Base-by-base conservation (phyloP, 345 rosid species). In the Gossypium rotundifolium region DNA sequence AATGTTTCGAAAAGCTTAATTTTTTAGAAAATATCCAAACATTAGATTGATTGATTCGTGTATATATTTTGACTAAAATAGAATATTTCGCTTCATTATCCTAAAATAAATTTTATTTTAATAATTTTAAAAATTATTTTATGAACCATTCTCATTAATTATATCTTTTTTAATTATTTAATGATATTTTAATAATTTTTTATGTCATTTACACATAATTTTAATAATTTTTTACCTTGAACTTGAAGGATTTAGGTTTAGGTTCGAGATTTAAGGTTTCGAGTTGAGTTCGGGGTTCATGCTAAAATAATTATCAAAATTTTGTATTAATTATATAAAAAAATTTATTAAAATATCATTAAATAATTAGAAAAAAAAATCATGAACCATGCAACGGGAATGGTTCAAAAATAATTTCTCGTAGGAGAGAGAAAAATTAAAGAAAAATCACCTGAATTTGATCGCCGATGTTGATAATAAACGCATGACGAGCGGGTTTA, bases 401-500 rank as follows among this genome's bases (percentile, higher is more conserved):
- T 0, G 0, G 0, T 33, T 0, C 0, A 1, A 5, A 33, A 33
- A 33, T 33, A 33, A 5, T 1, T 33, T 33, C 7, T 5, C 7
- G 0, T 33, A 1, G 22, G 3, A n/a, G n/a, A n/a, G n/a, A n/a
- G n/a, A 55, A 9, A 55, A 54, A 51, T 4, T 1, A 51, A 53
- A 53, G 3, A 17, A 7, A 22, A 2, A 3, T 51, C 8, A 57
- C 62, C 29, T 22, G 62, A 3, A 57, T 22, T 57, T 57, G 62
- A 57, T 57, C 62, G 40, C 98, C 98, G 38, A 94, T 85, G 75
- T 94, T 94, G 82, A 94, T 87, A 20, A 95, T 88, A 60, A 95
- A 91, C 53, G 98, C 98, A 71, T 95, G 91, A 0, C 71, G 82
- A 49, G 81, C 90, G 0, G 99, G 98, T 76, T 93, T 93, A 20